A percentile compares a stretch with the other conserved stretches of the same genome.
phyloP scores from a whole-genome alignment of 768 basidiomycete genomes.

The Coprinellus micaceus region DNA sequence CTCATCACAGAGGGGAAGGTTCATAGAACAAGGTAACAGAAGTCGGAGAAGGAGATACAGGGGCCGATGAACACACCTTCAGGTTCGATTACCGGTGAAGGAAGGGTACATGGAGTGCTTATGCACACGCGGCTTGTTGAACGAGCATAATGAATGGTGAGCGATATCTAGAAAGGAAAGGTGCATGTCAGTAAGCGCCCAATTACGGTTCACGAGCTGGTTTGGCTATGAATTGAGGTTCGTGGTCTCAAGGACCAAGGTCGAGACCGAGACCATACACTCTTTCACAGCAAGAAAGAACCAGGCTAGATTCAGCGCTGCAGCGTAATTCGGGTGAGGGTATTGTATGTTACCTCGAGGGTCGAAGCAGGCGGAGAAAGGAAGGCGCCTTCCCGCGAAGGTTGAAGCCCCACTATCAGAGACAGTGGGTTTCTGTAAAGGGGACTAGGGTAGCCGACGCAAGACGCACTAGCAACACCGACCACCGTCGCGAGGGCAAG shows the following conservation, averaged over 20 bases:
- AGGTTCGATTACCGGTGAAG: background rate
- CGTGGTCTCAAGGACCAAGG: background rate
- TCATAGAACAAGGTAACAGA: too few species aligned
- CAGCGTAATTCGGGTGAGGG: background rate
- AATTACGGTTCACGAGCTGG: background rate
- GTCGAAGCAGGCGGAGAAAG: background rate
- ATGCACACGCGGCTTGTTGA: background rate
- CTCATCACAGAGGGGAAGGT: too few species aligned
- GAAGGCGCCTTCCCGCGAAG: constrained; percentile 1
- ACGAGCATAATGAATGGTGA: background rate
- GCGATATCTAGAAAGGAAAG: background rate
- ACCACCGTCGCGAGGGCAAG: background rate
- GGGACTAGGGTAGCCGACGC: background rate
- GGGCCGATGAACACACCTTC: too few species aligned
- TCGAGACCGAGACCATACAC: background rate
- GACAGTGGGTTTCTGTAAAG: background rate
- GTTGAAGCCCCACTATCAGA: background rate
- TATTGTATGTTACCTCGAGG: background rate
- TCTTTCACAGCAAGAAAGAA: background rate
- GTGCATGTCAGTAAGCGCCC: background rate
- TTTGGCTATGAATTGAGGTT: background rate
- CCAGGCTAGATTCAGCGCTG: background rate
- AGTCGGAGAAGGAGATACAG: too few species aligned
- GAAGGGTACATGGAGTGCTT: background rate
- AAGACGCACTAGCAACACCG: background rate